Percentiles rank a stretch among this genome's conserved stretches.
Conservation (phyloP, 2,329 filamentous ascomycete species). For the Truncatella angustata region DNA sequence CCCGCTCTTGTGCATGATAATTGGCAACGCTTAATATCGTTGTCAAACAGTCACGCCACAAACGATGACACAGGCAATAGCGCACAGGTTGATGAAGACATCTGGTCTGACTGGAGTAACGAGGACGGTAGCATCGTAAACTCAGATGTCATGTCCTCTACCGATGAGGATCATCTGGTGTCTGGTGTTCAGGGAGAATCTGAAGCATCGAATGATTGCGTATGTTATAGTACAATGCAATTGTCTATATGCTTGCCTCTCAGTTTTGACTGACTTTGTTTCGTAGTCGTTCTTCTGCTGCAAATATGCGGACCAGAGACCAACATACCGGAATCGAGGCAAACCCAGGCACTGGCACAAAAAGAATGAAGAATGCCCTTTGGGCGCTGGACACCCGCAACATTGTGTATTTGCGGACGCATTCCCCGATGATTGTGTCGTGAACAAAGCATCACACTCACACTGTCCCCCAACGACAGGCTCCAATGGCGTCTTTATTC, state of each 20-base stretch:
- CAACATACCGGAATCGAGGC: slow-evolving; percentile 17
- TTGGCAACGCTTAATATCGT: not conserved
- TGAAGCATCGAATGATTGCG: not conserved
- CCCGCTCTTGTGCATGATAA: not conserved
- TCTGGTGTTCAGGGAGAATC: slow-evolving; percentile 1
- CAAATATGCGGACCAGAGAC: slow-evolving; percentile 15
- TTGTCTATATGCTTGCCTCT: not conserved
- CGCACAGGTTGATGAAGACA: not conserved
- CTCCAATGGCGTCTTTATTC: no score
- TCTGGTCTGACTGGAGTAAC: slow-evolving; percentile 11
- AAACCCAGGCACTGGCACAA: slow-evolving; percentile 19
- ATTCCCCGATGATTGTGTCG: slow-evolving; percentile 17
- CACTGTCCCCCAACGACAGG: not conserved
- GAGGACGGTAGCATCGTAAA: not conserved
- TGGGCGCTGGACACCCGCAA: slow-evolving; percentile 16
- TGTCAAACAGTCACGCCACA: not conserved
- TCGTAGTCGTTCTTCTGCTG: slow-evolving; percentile 12
- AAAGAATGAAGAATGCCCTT: slow-evolving; percentile 18
- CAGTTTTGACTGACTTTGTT: not conserved
- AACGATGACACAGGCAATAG: not conserved
- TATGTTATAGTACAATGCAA: not conserved
- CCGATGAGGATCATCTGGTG: slow-evolving; percentile 11
- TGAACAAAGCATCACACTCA: not conserved
- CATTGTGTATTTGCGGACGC: slow-evolving; percentile 22
- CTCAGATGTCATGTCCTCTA: not conserved